Conservation (phyloP, 208 protist genomes). For the Trypanosoma cruzi region DNA sequence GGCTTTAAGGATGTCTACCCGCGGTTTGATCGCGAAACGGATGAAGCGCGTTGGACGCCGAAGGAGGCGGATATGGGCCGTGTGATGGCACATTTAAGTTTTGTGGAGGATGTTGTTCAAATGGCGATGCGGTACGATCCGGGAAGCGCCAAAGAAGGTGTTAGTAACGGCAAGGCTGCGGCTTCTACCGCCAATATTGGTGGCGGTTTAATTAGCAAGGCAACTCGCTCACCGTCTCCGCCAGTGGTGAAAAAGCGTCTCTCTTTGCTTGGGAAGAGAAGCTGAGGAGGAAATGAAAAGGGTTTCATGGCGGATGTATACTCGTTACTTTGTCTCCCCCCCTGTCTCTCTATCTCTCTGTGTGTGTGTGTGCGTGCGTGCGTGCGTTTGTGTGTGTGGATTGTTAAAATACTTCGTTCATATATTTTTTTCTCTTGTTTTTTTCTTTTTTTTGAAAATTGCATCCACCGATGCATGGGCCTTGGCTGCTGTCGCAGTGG, state of each 20-base stretch:
- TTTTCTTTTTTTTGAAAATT: background rate
- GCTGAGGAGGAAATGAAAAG: background rate
- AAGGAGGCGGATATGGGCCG: conserved; percentile 83
- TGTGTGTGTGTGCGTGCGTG: no score
- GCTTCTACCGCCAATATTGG: no score
- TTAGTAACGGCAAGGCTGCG: background rate
- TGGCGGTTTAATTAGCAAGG: background rate
- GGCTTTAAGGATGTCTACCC: conserved; percentile 80
- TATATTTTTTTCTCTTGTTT: background rate
- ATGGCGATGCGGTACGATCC: conserved; percentile 27
- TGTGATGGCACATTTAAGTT: conserved; percentile 77
- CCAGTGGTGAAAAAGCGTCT: conserved; percentile 10
- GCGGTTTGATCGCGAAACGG: conserved; percentile 62
- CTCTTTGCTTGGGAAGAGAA: conserved; percentile 19
- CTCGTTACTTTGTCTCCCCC: no score
- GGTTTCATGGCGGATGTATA: no score
- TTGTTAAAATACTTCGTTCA: no score
- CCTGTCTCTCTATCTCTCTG: no score
- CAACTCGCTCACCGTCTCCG: background rate
- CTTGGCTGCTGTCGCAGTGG: no score
- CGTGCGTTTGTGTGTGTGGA: no score
- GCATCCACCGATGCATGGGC: background rate
- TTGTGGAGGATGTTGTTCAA: conserved; percentile 40
- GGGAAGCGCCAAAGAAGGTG: background rate
- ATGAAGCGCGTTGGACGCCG: conserved; percentile 71